Evolutionary conservation across 441 rosid species (phyloP).

Genomic region (Populus hybrid): DNA sequence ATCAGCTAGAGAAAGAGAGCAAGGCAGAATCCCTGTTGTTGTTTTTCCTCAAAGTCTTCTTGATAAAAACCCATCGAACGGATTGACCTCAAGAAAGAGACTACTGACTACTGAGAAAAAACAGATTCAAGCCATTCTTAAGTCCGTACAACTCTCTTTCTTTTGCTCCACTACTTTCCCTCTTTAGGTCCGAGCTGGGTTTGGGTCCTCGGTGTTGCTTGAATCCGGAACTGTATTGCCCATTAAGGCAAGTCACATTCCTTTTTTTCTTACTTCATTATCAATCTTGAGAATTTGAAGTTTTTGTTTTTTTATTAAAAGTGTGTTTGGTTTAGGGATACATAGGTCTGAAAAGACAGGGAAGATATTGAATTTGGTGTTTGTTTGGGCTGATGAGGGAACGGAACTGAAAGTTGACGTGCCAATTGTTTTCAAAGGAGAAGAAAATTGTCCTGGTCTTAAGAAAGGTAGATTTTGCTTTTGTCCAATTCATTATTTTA

Average conservation of each 20-base stretch:
- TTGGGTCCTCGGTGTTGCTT: slow-evolving; percentile 66
- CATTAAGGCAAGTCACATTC: slow-evolving; percentile 44
- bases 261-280: background rate
- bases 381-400: slow-evolving; percentile 86
- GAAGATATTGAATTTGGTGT: slow-evolving; percentile 71
- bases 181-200: slow-evolving; percentile 86
- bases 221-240: slow-evolving; percentile 88
- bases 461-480: slow-evolving; percentile 55
- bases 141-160: slow-evolving; percentile 64
- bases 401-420: slow-evolving; percentile 72
- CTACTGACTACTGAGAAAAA: slow-evolving; percentile 71
- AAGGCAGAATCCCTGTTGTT: slow-evolving; percentile 89
- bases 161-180: slow-evolving; percentile 80
- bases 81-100: slow-evolving; percentile 56
- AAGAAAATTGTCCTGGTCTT: slow-evolving; percentile 63
- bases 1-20: slow-evolving; percentile 59
- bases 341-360: slow-evolving; percentile 81
- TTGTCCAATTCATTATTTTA: background rate
- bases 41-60: slow-evolving; percentile 65
- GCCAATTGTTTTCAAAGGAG: slow-evolving; percentile 80
- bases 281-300: background rate
- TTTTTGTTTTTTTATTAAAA: too few relatives aligned
- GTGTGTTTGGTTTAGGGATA: slow-evolving; percentile 33
- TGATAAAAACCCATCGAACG: slow-evolving; percentile 32
- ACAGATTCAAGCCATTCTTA: slow-evolving; percentile 74